Base-by-base conservation (phyloP, 1,284 basidiomycete species). In the Fistulinella cinereoalba region DNA sequence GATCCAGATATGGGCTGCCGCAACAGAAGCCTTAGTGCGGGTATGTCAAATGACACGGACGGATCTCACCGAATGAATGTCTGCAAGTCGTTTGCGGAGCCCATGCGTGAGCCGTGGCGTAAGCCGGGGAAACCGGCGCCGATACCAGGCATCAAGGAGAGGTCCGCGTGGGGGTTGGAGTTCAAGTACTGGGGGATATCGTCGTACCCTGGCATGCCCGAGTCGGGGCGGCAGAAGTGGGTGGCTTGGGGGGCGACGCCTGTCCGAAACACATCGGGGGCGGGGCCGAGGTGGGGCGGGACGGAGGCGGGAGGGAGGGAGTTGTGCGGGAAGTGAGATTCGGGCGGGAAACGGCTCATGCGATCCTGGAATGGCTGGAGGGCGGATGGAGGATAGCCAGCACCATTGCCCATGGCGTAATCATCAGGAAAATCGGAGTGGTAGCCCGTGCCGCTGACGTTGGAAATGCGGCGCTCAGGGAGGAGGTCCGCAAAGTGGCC, bases 1-100 rank as follows among this genome's bases (percentile, higher is more conserved):
- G 87, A 54, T 90, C 86, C 53, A 91, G 70, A 65, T 81, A 88
- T 13, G 88, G 87, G 24, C 88, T 87, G 55, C n/a, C 19, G 43
- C 36, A 49, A 40, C 42, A 23, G 38, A 50, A 50, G 56, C 55
- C 49, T 45, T 51, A 49, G 47, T 39, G 37, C 41, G 24, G 31
- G 43, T 49, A 44, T 38, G 38, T 33, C 29, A 52, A 53, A 53
- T 38, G 32, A 42, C 9, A 15, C 28, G 31, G 29, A 49, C 49
- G 65, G 47, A 38, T 27, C 72, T 56, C 65, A 86, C 86, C 87
- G 77, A 64, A 90, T 88, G 65, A 88, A 90, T 7, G 85, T 80
- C 62, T 87, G 83, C 29, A 90, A 69, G 66, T 90, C 87, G 51
- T 73, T 83, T 15, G 84, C 79, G 33, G 75, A 68, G 32, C 78